Evolutionary conservation across 257 asterid species (phyloP), one percentile per base, ranked within the genome.

Genomic region (Sherardia arvensis): DNA sequence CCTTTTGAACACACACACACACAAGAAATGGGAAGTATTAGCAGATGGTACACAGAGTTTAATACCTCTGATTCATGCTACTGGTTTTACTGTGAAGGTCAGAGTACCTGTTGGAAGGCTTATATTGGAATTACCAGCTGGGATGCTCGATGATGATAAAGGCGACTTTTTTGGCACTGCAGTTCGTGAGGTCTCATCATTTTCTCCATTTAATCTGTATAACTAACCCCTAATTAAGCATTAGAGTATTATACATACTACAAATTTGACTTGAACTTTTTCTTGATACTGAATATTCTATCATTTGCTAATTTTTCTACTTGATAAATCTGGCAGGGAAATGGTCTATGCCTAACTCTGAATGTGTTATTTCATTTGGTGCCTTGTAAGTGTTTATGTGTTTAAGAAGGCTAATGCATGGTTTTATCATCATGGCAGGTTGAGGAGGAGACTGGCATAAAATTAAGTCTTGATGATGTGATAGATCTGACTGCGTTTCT

Each of bases 31-130:
- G 6, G 34, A 30, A 30, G 34, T 30, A 30, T 3, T 30, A 30
- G 34, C 3, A 14, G 6, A 40, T 40, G 7, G 22, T 29, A 49
- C 11, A n/a, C 4, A 54, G n/a, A 53, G 22, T 64, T 23, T 23
- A 68, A 53, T 22, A 21, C 28, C 12, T 17, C 22, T 54, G 9
- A 34, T 65, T 59, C 51, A 71, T 65, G 36, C 45, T 18, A 48
- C 7, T 59, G 58, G 67, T 27, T 59, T 25, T 65, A 32, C 34
- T 53, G 38, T 51, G 66, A 84, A 88, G 98, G 96, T 78, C 64
- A 84, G 98, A 84, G 96, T 88, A 65, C 96, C 98, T 60, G 95
- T 91, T 73, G 98, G 98, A 58, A 91, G 78, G 88, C 88, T 88
- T 76, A 71, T 88, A 54, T 73, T 91, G 82, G 98, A 91, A 78